Evolutionary conservation across 2,329 filamentous ascomycete species (phyloP).

Genomic region (Raffaelea deltoideospora): DNA sequence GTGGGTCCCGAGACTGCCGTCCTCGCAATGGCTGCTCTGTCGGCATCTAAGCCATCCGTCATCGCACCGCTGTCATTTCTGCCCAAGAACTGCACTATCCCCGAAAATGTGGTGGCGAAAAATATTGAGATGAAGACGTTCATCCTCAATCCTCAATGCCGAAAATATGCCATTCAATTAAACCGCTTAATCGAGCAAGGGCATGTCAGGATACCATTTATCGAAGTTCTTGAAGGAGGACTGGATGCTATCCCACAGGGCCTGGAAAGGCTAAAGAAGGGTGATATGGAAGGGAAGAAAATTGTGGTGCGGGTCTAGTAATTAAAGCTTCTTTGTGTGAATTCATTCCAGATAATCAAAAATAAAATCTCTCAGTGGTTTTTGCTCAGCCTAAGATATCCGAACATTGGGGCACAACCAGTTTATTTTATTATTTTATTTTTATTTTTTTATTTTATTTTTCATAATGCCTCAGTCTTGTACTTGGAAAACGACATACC

Average conservation of each 20-base stretch:
- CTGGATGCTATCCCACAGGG: neutral
- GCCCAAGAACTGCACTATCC: neutral
- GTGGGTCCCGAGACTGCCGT: slow-evolving; percentile 20
- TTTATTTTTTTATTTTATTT: neutral
- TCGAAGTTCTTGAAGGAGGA: neutral
- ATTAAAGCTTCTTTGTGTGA: too few relatives aligned
- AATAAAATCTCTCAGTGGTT: neutral
- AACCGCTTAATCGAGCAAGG: neutral
- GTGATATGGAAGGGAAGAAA: neutral
- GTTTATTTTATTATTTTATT: neutral
- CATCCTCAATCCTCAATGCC: neutral
- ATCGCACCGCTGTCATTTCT: neutral
- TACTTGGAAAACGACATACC: too few relatives aligned
- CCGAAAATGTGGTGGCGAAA: neutral
- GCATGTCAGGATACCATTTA: neutral
- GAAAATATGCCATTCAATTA: neutral
- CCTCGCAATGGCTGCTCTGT: slow-evolving; percentile 2
- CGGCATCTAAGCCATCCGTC: neutral
- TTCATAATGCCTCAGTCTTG: too few relatives aligned
- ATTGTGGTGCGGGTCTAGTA: neutral
- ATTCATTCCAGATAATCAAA: neutral
- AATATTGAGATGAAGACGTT: neutral
- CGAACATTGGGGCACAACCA: neutral
- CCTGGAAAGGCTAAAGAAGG: neutral
- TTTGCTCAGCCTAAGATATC: neutral